Percentiles rank a stretch among this genome's conserved stretches.
Conservation (phyloP, 257 asterid genomes). For the Avicennia marina region DNA sequence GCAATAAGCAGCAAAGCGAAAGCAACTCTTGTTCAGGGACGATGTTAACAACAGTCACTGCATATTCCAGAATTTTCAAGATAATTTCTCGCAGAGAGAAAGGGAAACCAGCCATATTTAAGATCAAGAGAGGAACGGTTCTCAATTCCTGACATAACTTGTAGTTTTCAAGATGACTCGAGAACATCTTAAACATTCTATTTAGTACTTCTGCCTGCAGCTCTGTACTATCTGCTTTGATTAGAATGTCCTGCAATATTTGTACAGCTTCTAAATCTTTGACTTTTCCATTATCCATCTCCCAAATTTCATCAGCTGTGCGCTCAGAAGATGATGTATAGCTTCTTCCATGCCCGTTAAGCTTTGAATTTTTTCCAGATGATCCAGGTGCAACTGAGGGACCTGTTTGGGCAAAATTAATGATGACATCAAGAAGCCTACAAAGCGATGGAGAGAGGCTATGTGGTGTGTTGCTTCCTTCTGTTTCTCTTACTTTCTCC, state of each 20-base stretch:
- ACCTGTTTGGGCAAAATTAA: slow-evolving; percentile 82
- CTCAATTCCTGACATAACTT: slow-evolving; percentile 89
- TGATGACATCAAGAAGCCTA: slow-evolving; percentile 88
- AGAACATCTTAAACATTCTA: slow-evolving; percentile 91
- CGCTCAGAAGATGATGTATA: slow-evolving; percentile 73
- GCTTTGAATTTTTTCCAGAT: slow-evolving; percentile 43
- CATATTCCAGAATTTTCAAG: slow-evolving; percentile 95
- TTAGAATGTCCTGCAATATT: slow-evolving; percentile 91
- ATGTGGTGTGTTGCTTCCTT: slow-evolving; percentile 33
- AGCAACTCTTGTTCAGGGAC: slow-evolving; percentile 98
- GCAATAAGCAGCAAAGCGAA: slow-evolving; percentile 92
- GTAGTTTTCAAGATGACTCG: slow-evolving; percentile 93
- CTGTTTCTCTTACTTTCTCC: slow-evolving; percentile 37
- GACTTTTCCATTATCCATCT: slow-evolving; percentile 79
- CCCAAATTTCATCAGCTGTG: slow-evolving; percentile 71
- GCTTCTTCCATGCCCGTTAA: slow-evolving; percentile 62
- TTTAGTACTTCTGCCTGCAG: slow-evolving; percentile 91
- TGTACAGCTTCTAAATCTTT: slow-evolving; percentile 97
- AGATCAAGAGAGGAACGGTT: slow-evolving; percentile 94
- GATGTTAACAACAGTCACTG: slow-evolving; percentile 91
- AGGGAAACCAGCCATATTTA: slow-evolving; percentile 92
- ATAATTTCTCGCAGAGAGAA: slow-evolving; percentile 82
- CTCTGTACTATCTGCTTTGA: slow-evolving; percentile 83
- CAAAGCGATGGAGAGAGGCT: slow-evolving; percentile 77
- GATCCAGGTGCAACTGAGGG: slow-evolving; percentile 43